Evolutionary conservation across 2,329 filamentous ascomycete genomes (phyloP).

Genomic region (Trichoderma sp.): DNA sequence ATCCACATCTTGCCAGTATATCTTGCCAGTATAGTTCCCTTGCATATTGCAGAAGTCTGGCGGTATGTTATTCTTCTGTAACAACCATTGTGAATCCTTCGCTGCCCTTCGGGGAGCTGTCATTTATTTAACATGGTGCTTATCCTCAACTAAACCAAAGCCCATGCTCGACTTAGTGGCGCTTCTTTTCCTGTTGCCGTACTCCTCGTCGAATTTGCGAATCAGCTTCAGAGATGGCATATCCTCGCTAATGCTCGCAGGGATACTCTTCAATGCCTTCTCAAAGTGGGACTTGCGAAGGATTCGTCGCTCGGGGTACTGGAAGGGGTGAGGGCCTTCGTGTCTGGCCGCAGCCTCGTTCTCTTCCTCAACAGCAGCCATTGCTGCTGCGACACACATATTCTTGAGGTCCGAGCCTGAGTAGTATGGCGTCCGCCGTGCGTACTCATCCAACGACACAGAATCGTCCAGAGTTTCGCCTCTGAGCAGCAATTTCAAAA

Average conservation of each 20-base stretch:
- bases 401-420: conserved; percentile 86
- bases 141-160: conserved; percentile 54
- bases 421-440: conserved; percentile 72
- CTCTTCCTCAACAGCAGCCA: conserved; percentile 78
- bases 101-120: not conserved
- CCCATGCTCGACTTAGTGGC: conserved; percentile 61
- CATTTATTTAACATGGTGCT: conserved; percentile 30
- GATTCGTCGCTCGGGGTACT: conserved; percentile 61
- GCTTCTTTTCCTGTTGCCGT: conserved; percentile 75
- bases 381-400: conserved; percentile 75
- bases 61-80: not conserved
- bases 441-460: conserved; percentile 65
- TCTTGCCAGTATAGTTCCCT: not conserved
- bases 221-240: conserved; percentile 86
- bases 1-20: no score
- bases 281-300: conserved; percentile 76
- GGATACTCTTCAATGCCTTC: conserved; percentile 82
- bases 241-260: conserved; percentile 89
- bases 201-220: conserved; percentile 93
- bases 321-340: conserved; percentile 49
- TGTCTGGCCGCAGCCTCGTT: conserved; percentile 47
- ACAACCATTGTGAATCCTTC: not conserved
- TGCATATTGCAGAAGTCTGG: not conserved
- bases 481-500: conserved; percentile 70
- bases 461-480: conserved; percentile 64